Evolutionary conservation across 179 eudicot species (phyloP), one percentile per base, ranked within the genome.

Genomic region (Patellifolia procumbens): DNA sequence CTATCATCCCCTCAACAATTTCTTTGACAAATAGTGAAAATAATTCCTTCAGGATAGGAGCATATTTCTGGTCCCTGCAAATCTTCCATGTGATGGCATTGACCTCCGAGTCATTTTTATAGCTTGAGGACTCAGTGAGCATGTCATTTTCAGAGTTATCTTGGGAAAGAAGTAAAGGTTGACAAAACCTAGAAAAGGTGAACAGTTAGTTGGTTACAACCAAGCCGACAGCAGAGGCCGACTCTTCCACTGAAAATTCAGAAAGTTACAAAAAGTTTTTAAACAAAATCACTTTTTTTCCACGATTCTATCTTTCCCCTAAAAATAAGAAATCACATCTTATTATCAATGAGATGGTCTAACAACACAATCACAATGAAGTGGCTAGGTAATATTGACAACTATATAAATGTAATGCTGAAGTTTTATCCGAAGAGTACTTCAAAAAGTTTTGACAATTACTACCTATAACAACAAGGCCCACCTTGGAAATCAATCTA

Each of bases 1-100:
- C 94, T 79, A 92, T 88, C 99, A 95, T 95, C 78, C 97, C 99
- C 81, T 92, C 99, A 77, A 92, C 97, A 73, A 95, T 88, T 73
- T 91, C 97, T 83, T 88, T 95, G 60, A 95, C 84, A 80, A 91
- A 92, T 39, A 83, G 84, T 68, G 95, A 88, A 80, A 93, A 83
- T 80, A 93, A 73, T 74, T 85, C 87, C 84, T 91, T 91, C 82
- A 91, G 76, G 42, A 86, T 76, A 20, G 84, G 88, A 83, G 92
- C 88, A 83, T 82, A 79, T 83, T 79, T 84, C 66, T 83, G 85
- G 72, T 68, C 77, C 56, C 78, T 85, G 67, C 84, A 70, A 82
- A 92, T 72, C 81, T 85, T 88, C 97, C 95, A 93, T 74, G 87
- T 88, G 52, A 75, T 69, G 58, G 73, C 72, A 76, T 76, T 55